Evolutionary conservation across 164 flowering plant species (phyloP).

Genomic region (Aristolochia californica): DNA sequence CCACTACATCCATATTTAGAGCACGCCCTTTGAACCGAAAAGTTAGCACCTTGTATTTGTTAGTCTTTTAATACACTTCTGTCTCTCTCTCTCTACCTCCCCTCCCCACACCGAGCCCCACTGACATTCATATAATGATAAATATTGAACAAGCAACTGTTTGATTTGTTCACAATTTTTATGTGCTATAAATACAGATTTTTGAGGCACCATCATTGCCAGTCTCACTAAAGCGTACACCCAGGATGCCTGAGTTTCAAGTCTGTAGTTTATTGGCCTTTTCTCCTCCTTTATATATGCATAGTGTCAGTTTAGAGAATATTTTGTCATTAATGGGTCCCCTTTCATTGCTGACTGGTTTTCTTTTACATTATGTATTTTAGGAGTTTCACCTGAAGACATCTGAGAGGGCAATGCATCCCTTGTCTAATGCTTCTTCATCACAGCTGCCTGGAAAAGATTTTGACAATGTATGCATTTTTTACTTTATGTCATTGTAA

Average conservation of each 20-base stretch:
- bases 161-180: neutral
- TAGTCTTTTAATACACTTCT: neutral
- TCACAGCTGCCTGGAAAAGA: slow-evolving; percentile 18
- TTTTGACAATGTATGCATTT: slow-evolving; percentile 33
- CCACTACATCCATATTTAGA: slow-evolving; percentile 37
- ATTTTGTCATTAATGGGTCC: neutral
- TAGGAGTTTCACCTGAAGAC: slow-evolving; percentile 83
- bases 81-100: neutral
- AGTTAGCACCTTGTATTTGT: slow-evolving; percentile 30
- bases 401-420: slow-evolving; percentile 65
- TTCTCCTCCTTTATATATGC: no score
- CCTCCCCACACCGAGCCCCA: neutral
- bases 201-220: slow-evolving; percentile 67
- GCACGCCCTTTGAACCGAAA: slow-evolving; percentile 89
- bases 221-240: slow-evolving; percentile 51
- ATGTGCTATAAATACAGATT: slow-evolving; percentile 29
- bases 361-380: slow-evolving; percentile 10
- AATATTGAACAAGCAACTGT: neutral
- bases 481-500: neutral
- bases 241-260: slow-evolving; percentile 64
- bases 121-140: neutral
- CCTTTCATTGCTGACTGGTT: neutral
- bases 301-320: neutral
- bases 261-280: slow-evolving; percentile 25
- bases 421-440: slow-evolving; percentile 32